Evolutionary conservation across 169 alveolate genomes (phyloP).

Genomic region (Cryptosporidium ubiquitum): DNA sequence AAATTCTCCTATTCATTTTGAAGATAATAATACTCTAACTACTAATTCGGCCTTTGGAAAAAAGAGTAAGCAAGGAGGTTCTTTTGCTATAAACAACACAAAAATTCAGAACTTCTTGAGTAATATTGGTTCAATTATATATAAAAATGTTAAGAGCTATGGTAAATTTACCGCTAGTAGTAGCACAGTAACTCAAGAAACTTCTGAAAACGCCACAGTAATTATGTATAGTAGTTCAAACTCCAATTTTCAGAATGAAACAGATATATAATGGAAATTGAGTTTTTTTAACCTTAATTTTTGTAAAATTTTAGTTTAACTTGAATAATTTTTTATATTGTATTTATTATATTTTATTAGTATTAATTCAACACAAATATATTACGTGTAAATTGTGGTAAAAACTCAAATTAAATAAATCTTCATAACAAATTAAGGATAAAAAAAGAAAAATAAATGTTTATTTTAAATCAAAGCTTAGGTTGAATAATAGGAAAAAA

Average conservation of each 20-base stretch:
- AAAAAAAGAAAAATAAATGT: too few species aligned
- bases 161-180: slow-evolving; percentile 6
- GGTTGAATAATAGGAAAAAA: too few species aligned
- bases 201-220: background rate
- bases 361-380: too few species aligned
- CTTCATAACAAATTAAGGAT: too few species aligned
- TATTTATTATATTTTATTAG: too few species aligned
- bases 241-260: background rate
- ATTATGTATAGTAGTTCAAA: background rate
- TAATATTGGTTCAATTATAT: slow-evolving; percentile 28
- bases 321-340: background rate
- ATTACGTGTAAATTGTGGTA: too few species aligned
- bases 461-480: too few species aligned
- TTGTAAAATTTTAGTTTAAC: too few species aligned
- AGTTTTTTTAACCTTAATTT: background rate
- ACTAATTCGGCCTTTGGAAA: background rate
- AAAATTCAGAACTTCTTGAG: slow-evolving; percentile 22
- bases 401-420: too few species aligned
- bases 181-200: background rate
- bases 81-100: background rate
- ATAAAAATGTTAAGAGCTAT: slow-evolving; percentile 2
- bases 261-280: background rate
- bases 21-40: background rate
- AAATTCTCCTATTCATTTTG: background rate
- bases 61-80: background rate